Evolutionary conservation across 179 eudicot genomes (phyloP).

Genomic region (Beta corolliflora): DNA sequence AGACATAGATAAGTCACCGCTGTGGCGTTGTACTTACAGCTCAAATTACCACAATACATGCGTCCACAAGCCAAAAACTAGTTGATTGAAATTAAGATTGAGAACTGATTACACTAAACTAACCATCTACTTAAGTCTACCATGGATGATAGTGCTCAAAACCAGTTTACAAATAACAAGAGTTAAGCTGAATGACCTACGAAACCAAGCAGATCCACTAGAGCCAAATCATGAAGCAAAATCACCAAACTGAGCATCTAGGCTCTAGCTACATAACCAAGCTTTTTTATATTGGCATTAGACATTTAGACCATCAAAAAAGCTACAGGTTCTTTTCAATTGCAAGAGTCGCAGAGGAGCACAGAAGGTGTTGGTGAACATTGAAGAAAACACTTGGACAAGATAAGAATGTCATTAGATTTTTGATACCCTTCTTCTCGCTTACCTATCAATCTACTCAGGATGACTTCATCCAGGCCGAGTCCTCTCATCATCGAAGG

Average conservation of each 20-base stretch:
- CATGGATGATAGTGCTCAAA: too few species aligned
- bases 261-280: neutral
- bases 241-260: neutral
- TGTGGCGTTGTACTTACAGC: neutral
- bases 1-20: neutral
- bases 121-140: neutral
- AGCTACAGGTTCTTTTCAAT: neutral
- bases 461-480: neutral
- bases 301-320: neutral
- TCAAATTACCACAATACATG: neutral
- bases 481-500: neutral
- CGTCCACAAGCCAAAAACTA: neutral
- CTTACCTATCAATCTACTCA: neutral
- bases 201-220: neutral
- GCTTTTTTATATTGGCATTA: neutral
- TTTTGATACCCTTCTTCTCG: neutral
- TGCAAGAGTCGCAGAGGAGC: too few species aligned
- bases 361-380: neutral
- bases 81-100: neutral
- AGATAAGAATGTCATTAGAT: neutral
- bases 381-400: neutral
- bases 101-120: neutral
- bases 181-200: neutral
- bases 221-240: neutral
- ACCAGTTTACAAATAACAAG: too few species aligned